A percentile compares a stretch with the other conserved stretches of the same genome.
These are phyloP conservation scores for Aspergillus versicolor DNA, from an alignment of 2,329 filamentous ascomycete species.

Conservation along the genomic window DNA sequence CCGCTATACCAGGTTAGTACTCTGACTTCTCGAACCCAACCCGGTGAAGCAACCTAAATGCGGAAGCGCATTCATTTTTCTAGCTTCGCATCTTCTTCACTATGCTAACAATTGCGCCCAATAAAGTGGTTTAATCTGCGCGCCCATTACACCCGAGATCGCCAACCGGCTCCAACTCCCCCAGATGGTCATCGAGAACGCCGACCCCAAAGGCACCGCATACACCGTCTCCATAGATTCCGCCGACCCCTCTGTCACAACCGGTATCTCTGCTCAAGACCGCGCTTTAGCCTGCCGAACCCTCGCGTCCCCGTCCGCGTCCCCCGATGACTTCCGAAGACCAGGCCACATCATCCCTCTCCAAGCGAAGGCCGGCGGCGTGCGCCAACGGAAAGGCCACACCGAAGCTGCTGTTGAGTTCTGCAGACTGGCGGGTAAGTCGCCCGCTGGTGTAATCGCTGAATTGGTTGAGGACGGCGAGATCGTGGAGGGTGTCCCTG, in stretches of 20 bases:
- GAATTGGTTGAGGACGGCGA: slow-evolving; percentile 88
- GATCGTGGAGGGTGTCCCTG: slow-evolving; percentile 65
- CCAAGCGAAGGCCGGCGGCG: slow-evolving; percentile 74
- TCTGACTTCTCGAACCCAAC: not conserved
- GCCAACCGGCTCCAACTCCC: slow-evolving; percentile 73
- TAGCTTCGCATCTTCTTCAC: not conserved
- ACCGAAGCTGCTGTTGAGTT: slow-evolving; percentile 94
- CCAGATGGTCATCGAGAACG: slow-evolving; percentile 81
- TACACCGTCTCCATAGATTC: slow-evolving; percentile 91
- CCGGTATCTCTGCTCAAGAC: slow-evolving; percentile 88
- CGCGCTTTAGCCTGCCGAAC: slow-evolving; percentile 76
- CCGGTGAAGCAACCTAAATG: not conserved
- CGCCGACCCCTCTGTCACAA: slow-evolving; percentile 69
- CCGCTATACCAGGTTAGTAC: slow-evolving; percentile 67
- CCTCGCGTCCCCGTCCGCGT: slow-evolving; percentile 66
- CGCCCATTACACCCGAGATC: slow-evolving; percentile 70
- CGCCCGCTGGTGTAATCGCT: slow-evolving; percentile 74
- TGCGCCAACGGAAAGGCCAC: slow-evolving; percentile 77
- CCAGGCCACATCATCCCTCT: slow-evolving; percentile 92
- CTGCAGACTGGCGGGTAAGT: slow-evolving; percentile 79
- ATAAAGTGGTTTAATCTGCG: slow-evolving; percentile 79
- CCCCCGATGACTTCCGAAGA: slow-evolving; percentile 65
- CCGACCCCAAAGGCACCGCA: slow-evolving; percentile 83
- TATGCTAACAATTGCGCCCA: not conserved
- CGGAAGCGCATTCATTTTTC: not conserved